A percentile compares a stretch with the other conserved stretches of the same genome.
Evolutionary conservation across 352 stramenopile genomes (phyloP).

Genomic region (Phytophthora constricta): DNA sequence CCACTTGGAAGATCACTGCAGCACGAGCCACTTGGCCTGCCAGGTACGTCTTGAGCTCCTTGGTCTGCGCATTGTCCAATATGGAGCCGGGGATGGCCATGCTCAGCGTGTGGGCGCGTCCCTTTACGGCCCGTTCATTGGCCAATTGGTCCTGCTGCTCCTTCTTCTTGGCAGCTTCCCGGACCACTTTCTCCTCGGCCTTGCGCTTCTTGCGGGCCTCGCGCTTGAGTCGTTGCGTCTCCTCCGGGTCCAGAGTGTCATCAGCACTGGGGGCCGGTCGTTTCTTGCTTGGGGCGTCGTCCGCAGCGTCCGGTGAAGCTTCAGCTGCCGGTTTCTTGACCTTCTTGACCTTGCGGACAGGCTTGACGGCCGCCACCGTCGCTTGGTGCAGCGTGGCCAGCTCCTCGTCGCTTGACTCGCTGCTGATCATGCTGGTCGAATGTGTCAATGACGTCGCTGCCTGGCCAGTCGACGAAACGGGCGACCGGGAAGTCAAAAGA

Average conservation of each 20-base stretch:
- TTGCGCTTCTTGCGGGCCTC: conserved; percentile 79
- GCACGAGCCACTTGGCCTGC: conserved; percentile 96
- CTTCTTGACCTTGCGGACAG: conserved; percentile 38
- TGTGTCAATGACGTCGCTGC: not conserved
- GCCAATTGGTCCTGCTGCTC: conserved; percentile 33
- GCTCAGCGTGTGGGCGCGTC: conserved; percentile 92
- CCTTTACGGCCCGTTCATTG: conserved; percentile 56
- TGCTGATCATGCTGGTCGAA: conserved; percentile 84
- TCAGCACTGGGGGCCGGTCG: conserved; percentile 12
- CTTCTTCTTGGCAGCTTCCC: conserved; percentile 48
- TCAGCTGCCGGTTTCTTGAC: conserved; percentile 27
- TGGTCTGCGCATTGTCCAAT: conserved; percentile 97
- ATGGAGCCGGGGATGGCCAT: conserved; percentile 97
- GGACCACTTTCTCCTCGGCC: conserved; percentile 53
- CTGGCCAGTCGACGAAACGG: not conserved
- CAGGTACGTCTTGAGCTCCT: conserved; percentile 97
- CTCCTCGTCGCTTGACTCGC: conserved; percentile 90
- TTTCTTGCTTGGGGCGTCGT: conserved; percentile 21
- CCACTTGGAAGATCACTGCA: conserved; percentile 97
- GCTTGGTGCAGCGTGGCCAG: conserved; percentile 69
- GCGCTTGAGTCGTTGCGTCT: conserved; percentile 51
- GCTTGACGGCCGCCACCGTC: conserved; percentile 35
- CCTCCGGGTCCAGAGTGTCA: conserved; percentile 17
- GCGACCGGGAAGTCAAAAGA: not conserved
- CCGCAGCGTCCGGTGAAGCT: not conserved